phyloP scores from a whole-genome alignment of 129 eudicot genomes.

The Centella asiatica region DNA sequence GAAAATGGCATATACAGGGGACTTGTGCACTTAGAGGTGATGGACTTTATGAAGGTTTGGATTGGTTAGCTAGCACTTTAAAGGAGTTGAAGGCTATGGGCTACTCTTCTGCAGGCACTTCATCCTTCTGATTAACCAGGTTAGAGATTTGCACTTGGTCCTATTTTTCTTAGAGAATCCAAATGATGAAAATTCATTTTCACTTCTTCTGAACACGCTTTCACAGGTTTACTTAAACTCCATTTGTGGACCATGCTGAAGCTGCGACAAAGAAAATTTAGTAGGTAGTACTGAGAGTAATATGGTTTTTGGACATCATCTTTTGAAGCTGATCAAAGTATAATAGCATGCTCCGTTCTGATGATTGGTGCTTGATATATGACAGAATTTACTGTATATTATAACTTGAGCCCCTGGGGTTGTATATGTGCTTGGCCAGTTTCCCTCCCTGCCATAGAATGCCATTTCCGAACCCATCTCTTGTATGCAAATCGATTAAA shows the following conservation, averaged over 20 bases:
- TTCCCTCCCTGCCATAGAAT: too few species aligned
- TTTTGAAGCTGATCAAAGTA: background rate
- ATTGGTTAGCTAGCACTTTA: constrained; percentile 91
- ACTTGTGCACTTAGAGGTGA: constrained; percentile 96
- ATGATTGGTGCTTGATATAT: background rate
- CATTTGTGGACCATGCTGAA: background rate
- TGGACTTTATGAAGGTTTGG: constrained; percentile 94
- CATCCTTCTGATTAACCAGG: constrained; percentile 28
- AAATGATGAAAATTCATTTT: background rate
- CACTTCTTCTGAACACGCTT: background rate
- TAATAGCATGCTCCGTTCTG: background rate
- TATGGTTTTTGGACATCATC: background rate
- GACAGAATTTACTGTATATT: background rate
- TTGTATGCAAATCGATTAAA: too few species aligned
- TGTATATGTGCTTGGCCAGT: background rate
- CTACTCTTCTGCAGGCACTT: constrained; percentile 44
- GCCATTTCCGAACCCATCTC: too few species aligned
- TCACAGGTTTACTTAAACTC: background rate
- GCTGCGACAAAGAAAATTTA: background rate
- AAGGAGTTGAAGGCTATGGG: constrained; percentile 87
- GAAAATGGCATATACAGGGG: constrained; percentile 98
- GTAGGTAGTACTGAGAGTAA: background rate
- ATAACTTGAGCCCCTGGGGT: background rate
- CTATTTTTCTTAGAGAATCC: background rate
- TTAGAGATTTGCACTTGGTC: background rate